Evolutionary conservation across 2,329 filamentous ascomycete species (phyloP).

Genomic region (Penicillium vulpinum): DNA sequence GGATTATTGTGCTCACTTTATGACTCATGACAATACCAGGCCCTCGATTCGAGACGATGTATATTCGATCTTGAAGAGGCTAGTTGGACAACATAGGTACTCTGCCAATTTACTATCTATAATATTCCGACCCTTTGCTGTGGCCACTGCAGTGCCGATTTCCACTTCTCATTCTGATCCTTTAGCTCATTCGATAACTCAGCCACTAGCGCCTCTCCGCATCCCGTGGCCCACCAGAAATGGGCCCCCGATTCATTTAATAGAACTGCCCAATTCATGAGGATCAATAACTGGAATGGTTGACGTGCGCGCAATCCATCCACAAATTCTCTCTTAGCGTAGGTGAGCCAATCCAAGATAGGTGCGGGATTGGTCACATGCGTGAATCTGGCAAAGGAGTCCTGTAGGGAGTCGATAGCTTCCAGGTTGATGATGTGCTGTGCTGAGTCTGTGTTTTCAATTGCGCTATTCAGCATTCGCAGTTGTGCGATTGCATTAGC

Average conservation of each 20-base stretch:
- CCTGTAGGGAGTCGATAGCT: constrained; percentile 2
- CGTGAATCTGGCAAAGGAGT: constrained; percentile 4
- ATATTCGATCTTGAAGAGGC: too few species aligned
- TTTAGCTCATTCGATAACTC: constrained; percentile 10
- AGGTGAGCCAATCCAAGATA: constrained; percentile 10
- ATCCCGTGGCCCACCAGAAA: constrained; percentile 23
- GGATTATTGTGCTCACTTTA: too few species aligned
- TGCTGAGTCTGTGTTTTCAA: neutral
- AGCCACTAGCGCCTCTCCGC: constrained; percentile 14
- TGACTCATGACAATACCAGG: too few species aligned
- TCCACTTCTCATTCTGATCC: neutral
- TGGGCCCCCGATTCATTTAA: constrained; percentile 16
- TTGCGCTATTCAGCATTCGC: neutral
- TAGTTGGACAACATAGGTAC: neutral
- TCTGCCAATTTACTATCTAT: neutral
- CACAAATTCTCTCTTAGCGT: constrained; percentile 19
- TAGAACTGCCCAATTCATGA: constrained; percentile 26
- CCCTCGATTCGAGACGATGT: too few species aligned
- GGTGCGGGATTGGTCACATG: constrained; percentile 1
- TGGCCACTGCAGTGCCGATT: constrained; percentile 1
- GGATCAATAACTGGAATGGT: constrained; percentile 19
- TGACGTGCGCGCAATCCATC: constrained; percentile 10
- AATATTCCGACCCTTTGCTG: neutral
- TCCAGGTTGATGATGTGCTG: neutral
- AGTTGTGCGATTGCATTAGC: neutral